Base-by-base conservation (phyloP, 768 basidiomycete genomes). In the Hemileccinum rubropunctum region DNA sequence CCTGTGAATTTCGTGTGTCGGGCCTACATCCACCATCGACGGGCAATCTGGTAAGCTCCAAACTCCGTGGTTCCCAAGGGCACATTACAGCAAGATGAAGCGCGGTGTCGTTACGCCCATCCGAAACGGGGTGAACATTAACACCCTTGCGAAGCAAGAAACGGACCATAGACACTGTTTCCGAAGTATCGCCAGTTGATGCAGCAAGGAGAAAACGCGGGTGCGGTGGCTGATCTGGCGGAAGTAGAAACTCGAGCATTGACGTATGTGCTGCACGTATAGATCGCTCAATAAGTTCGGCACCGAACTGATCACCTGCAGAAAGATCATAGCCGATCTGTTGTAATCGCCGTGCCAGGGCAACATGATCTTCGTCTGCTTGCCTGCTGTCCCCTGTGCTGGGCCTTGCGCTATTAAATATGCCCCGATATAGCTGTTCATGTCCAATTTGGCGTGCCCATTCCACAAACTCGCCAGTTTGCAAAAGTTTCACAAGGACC, bases 141-240 rank as follows among this genome's bases (percentile, higher is more conserved):
- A 37, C 47, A 0, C 52, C 56, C 8, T 40, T 43, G 12, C 27
- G 6, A 10, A 58, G 23, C 18, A 58, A n/a, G n/a, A n/a, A n/a
- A n/a, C n/a, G n/a, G n/a, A n/a, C n/a, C n/a, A n/a, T n/a, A n/a
- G n/a, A n/a, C n/a, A n/a, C n/a, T n/a, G n/a, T n/a, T n/a, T n/a
- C n/a, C n/a, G n/a, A n/a, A n/a, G n/a, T n/a, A n/a, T n/a, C n/a
- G n/a, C n/a, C n/a, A n/a, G n/a, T n/a, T n/a, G n/a, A n/a, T n/a
- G n/a, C n/a, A n/a, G n/a, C n/a, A n/a, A n/a, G n/a, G n/a, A n/a
- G n/a, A n/a, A n/a, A n/a, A n/a, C n/a, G n/a, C n/a, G n/a, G n/a
- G n/a, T n/a, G n/a, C n/a, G n/a, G n/a, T n/a, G n/a, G n/a, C n/a
- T n/a, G n/a, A n/a, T n/a, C n/a, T n/a, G n/a, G n/a, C n/a, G n/a